Conservation (phyloP, 2,329 filamentous ascomycete genomes). For the Diaporthe batatas region DNA sequence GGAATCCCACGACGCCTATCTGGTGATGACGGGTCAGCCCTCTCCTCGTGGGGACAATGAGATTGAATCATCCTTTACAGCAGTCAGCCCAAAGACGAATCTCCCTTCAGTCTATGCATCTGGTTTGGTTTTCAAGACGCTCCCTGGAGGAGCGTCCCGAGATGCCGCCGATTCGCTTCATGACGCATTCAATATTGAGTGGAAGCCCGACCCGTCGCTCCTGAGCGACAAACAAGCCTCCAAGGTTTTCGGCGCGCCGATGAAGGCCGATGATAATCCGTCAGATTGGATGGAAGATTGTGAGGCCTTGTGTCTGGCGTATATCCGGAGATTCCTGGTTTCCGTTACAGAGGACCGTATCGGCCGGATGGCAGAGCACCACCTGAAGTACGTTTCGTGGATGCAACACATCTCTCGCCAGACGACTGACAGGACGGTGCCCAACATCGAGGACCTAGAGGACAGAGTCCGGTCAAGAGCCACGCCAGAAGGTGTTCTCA, state of each 20-base stretch:
- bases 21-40: conserved; percentile 41
- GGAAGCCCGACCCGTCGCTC: conserved; percentile 45
- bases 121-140: conserved; percentile 44
- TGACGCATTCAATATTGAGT: conserved; percentile 43
- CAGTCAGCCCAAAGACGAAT: conserved; percentile 38
- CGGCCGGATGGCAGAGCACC: conserved; percentile 40
- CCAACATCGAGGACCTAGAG: conserved; percentile 39
- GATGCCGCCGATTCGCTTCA: conserved; percentile 22
- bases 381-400: conserved; percentile 41
- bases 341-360: conserved; percentile 20
- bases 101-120: conserved; percentile 42
- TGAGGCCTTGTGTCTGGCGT: conserved; percentile 38
- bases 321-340: conserved; percentile 40
- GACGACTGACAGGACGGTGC: neutral
- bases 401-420: conserved; percentile 39
- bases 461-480: conserved; percentile 34
- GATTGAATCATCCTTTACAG: conserved; percentile 40
- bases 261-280: conserved; percentile 40
- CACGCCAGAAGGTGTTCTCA: conserved; percentile 44
- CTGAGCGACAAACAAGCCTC: conserved; percentile 42
- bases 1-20: conserved; percentile 42
- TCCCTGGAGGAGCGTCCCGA: conserved; percentile 33
- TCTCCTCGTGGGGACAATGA: conserved; percentile 39
- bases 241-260: conserved; percentile 41
- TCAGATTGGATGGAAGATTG: conserved; percentile 44